Percentiles rank a stretch among this genome's conserved stretches.
phyloP scores from a whole-genome alignment of 805 yeast genomes.

The Saccharomycopsis capsularis region DNA sequence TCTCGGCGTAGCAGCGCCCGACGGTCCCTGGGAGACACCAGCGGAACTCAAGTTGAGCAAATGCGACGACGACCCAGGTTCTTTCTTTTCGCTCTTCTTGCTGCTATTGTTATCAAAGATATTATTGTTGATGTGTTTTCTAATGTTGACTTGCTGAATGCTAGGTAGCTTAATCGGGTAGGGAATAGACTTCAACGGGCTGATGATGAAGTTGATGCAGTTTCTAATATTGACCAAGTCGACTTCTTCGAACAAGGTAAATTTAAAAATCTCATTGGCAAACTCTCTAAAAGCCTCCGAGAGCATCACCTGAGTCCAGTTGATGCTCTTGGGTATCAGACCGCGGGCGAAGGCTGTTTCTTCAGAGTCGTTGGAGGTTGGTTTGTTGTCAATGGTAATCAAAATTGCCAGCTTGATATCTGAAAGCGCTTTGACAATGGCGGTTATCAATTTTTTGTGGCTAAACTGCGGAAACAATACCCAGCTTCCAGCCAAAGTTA shows the following conservation, averaged over 20 bases:
- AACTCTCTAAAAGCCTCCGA: slow-evolving; percentile 40
- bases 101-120: not conserved
- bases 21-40: slow-evolving; percentile 9
- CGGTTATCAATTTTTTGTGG: not conserved
- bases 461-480: slow-evolving; percentile 1
- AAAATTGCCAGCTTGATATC: slow-evolving; percentile 1
- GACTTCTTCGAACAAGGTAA: slow-evolving; percentile 30
- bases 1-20: slow-evolving; percentile 31
- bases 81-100: not conserved
- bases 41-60: not conserved
- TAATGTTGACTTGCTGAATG: too few relatives aligned
- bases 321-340: slow-evolving; percentile 26
- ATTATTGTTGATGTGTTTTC: too few relatives aligned
- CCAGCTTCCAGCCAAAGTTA: not conserved
- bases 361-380: not conserved
- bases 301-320: slow-evolving; percentile 28
- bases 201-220: slow-evolving; percentile 33
- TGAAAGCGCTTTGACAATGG: not conserved
- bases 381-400: slow-evolving; percentile 1
- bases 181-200: slow-evolving; percentile 38
- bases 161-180: slow-evolving; percentile 21
- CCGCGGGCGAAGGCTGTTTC: not conserved
- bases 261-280: slow-evolving; percentile 31
- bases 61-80: not conserved
- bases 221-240: slow-evolving; percentile 35